Base-by-base conservation (phyloP, 306 rosid species). In the Ormosia semicastrata region DNA sequence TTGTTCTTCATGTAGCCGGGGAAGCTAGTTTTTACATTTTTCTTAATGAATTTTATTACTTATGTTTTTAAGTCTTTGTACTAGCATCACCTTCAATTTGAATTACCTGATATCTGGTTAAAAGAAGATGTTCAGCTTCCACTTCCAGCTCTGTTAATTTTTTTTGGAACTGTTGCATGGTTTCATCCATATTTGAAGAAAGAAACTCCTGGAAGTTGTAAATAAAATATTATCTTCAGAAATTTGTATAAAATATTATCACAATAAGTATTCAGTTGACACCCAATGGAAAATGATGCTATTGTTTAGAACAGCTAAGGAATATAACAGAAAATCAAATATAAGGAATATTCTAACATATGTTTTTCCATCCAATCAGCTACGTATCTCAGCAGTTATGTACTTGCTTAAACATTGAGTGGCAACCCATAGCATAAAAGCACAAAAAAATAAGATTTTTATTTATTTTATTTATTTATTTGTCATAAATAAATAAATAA, bases 81-180 rank as follows among this genome's bases (percentile, higher is more conserved):
- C 40, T 47, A 43, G 53, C 14, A 62, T 24, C 44, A 62, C 15
- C 53, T 56, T 57, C 30, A 44, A 66, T 71, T 14, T 32, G 33
- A 71, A 68, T 43, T 87, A 94, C 93, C 93, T 91, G 91, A 40
- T 86, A 84, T 46, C 93, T 90, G 44, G 98, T 91, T 66, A 95
- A 79, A 71, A 95, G 90, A 81, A 91, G 93, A 73, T 72, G 93
- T 77, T 94, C 98, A 9, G 93, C 98, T 77, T 89, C 97, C 30
- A 85, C 57, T 86, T 94, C 98, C 47, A 92, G 65, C 75, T 90
- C 94, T 37, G 87, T 76, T 83, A 93, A 86, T 9, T 85, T 24
- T 4, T 85, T 57, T 64, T 89, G 93, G 49, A 88, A 82, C 58
- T 81, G 84, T 73, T 82, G 77, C 93, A 90, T 78, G 34, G 32